phyloP scores from a whole-genome alignment of 2,329 filamentous ascomycete species.

The Clonostachys rhizophaga region DNA sequence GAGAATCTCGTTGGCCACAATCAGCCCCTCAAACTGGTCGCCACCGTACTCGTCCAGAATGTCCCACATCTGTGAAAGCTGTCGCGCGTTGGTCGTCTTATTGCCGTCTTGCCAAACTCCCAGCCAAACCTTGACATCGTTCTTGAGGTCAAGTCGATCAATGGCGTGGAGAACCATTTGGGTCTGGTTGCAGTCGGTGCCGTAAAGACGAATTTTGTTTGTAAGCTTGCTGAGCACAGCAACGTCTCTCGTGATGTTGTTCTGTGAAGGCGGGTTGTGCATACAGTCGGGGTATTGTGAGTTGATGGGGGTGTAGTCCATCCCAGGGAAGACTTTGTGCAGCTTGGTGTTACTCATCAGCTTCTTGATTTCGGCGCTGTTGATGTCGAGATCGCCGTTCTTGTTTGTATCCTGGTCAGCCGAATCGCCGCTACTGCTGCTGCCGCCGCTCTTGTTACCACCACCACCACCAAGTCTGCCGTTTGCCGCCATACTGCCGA shows the following conservation, averaged over 20 bases:
- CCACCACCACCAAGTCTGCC: conserved; percentile 63
- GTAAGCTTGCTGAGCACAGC: conserved; percentile 88
- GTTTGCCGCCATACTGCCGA: conserved; percentile 24
- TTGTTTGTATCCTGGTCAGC: conserved; percentile 53
- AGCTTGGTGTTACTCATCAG: conserved; percentile 77
- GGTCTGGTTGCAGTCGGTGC: conserved; percentile 96
- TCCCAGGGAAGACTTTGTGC: conserved; percentile 90
- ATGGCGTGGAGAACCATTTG: conserved; percentile 88
- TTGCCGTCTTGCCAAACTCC: conserved; percentile 91
- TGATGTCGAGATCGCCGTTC: conserved; percentile 67
- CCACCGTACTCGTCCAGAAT: conserved; percentile 68
- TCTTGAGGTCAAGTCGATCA: conserved; percentile 64
- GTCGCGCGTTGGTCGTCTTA: conserved; percentile 75
- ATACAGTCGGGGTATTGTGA: conserved; percentile 85
- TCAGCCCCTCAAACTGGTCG: conserved; percentile 74
- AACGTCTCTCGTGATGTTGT: conserved; percentile 89
- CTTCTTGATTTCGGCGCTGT: conserved; percentile 75
- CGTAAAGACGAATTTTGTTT: conserved; percentile 83
- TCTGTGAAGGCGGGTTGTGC: conserved; percentile 75
- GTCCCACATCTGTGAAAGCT: conserved; percentile 78
- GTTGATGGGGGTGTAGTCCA: conserved; percentile 92
- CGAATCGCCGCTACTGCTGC: conserved; percentile 31
- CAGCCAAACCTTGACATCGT: conserved; percentile 81
- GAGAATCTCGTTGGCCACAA: conserved; percentile 76
- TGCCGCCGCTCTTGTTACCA: conserved; percentile 6